Base-by-base conservation (phyloP, 2,329 filamentous ascomycete genomes). In the Ophiostoma sp. region DNA sequence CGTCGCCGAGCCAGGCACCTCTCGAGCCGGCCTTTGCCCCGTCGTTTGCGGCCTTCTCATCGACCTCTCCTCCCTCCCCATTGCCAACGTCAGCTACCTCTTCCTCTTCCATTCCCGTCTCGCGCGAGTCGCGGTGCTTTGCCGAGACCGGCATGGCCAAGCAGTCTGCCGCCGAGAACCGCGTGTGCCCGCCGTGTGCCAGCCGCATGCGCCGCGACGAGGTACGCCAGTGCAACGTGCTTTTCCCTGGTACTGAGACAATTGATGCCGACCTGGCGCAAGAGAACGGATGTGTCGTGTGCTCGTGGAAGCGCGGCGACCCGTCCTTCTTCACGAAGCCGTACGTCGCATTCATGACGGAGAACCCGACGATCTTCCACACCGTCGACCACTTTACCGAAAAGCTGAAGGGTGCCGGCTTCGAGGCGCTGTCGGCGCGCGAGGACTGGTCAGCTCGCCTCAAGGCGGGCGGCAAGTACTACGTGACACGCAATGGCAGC, bases 331-430 rank as follows among this genome's bases (percentile, higher is more conserved):
- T 93, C 77, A 90, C 91, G 8, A 83, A 92, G 78, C 92, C 93
- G 0, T 97, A 96, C 77, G 89, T 90, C 76, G 85, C 92, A 66
- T 98, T 97, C 76, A 85, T 98, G 81, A 90, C 88, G 62, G 85
- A 90, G 71, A 97, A 97, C 76, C 95, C 95, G 0, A 98, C 95
- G 8, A 91, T 97, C 64, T 99, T 96, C 78, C 95, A 99, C 75
- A 87, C 92, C 1, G 93, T 97, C 41, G 85, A 87, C 69, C 86
- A 92, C 73, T 92, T 97, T 76, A 87, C 89, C 74, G 81, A 83
- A 69, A 88, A 93, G 74, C 84, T 97, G 64, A 82, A 84, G 71
- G 83, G 86, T 52, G 82, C 86, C 49, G 94, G 92, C 62, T 99
- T 91, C 79, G 84, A 83, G 70, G 88, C 87, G 85, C 84, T 93